Evolutionary conservation across 257 asterid species (phyloP), one percentile per base, ranked within the genome.

Genomic region (Ophiorrhiza pumila): DNA sequence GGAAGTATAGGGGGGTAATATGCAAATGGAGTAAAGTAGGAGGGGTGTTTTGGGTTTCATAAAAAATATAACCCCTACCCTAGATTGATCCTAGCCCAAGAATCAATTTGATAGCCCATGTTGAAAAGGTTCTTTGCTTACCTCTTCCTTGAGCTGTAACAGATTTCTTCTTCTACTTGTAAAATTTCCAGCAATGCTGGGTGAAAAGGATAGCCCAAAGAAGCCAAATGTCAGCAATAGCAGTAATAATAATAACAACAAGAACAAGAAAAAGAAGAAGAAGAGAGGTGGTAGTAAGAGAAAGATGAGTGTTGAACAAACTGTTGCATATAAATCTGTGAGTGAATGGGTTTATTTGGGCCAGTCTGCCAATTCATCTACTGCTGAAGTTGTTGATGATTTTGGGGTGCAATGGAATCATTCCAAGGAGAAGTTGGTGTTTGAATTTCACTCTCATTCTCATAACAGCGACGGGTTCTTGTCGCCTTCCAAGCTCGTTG

Each of bases 281-380:
- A 95, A 95, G 91, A 87, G 97, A 74, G 98, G 98, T 23, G 99
- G 97, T 68, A 85, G 91, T 12, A 95, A 90, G 83, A 92, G 90
- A 87, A 95, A 80, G 72, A 75, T 92, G 96, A 90, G 90, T 57
- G 76, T 77, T 41, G 99, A 95, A 81, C 96, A 95, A 73, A 89
- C 97, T 0, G 87, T 72, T 69, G 99, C 99, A 1, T 89, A 92
- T 77, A 92, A 86, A 69, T 88, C 90, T 52, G 96, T 95, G 65
- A 79, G 86, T 31, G 96, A 92, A 71, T 95, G 99, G 98, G 94
- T 95, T 76, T 90, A 77, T 75, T 68, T 88, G 88, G 98, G 84
- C 71, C 83, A 82, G 61, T 79, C 91, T 14, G 60, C 65, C 70
- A 4, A 10, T 29, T 74, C 79, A 32, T 81, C 37, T 57, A 47